Percentiles rank a stretch among this genome's conserved stretches.
phyloP scores from a whole-genome alignment of 768 basidiomycete species.

The Pholiota conissans region DNA sequence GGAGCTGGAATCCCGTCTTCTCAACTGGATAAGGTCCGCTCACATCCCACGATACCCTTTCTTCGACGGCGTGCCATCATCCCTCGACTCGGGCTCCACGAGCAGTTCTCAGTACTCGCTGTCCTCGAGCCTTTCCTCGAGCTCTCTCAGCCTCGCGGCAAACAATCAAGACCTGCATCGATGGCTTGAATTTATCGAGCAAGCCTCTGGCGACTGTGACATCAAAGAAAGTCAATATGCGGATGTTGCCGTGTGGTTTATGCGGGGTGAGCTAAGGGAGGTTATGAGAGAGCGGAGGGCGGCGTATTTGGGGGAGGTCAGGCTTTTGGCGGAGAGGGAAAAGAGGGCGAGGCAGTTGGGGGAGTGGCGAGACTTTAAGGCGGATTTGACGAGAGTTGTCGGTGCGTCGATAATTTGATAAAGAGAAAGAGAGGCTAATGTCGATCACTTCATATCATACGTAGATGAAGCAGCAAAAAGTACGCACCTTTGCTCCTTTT shows the following conservation, averaged over 20 bases:
- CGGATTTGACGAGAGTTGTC: conserved; percentile 24
- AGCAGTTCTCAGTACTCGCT: not conserved
- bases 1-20: conserved; percentile 20
- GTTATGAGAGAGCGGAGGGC: conserved; percentile 23
- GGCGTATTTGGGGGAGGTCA: conserved; percentile 19
- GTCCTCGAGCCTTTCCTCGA: not conserved
- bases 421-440: not conserved
- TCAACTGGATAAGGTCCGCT: conserved; percentile 19
- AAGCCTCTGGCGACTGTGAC: conserved; percentile 18
- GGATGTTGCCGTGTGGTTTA: conserved; percentile 25
- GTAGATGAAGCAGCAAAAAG: conserved; percentile 5
- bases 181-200: conserved; percentile 24
- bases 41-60: conserved; percentile 26
- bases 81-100: not conserved
- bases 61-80: conserved; percentile 16
- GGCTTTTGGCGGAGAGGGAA: not conserved
- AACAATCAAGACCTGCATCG: conserved; percentile 17
- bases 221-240: conserved; percentile 20
- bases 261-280: conserved; percentile 27
- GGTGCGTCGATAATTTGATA: conserved; percentile 16
- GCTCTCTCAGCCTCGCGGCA: not conserved
- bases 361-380: conserved; percentile 26
- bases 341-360: conserved; percentile 16
- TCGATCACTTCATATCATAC: not conserved
- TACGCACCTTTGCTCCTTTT: too few relatives aligned